Conservation (phyloP, 1,139 yeast species). For the Chernovozyma aurita region DNA sequence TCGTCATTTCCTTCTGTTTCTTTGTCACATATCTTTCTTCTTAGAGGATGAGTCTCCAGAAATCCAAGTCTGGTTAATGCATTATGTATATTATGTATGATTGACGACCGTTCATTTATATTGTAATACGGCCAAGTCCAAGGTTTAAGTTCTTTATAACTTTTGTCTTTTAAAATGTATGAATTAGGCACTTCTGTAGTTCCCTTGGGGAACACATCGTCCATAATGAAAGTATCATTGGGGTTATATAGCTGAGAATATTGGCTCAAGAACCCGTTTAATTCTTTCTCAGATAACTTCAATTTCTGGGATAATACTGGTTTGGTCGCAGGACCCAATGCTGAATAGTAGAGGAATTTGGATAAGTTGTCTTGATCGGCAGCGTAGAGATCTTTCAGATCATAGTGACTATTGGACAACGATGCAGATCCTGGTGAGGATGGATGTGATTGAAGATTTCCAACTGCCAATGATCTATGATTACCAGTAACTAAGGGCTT, state of each 20-base stretch:
- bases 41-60: constrained; percentile 42
- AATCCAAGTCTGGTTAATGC: constrained; percentile 43
- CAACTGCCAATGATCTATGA: too few species aligned
- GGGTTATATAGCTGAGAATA: constrained; percentile 30
- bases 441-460: too few species aligned
- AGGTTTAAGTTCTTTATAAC: constrained; percentile 40
- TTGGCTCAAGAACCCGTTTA: constrained; percentile 10
- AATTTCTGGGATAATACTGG: constrained; percentile 12
- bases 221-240: constrained; percentile 28
- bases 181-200: constrained; percentile 9
- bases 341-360: constrained; percentile 31
- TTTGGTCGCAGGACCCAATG: constrained; percentile 36
- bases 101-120: constrained; percentile 27
- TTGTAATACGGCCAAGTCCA: constrained; percentile 35
- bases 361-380: constrained; percentile 9
- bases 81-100: constrained; percentile 31
- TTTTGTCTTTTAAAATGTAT: constrained; percentile 36
- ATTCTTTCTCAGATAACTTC: constrained; percentile 6
- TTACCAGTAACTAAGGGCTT: too few species aligned
- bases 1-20: not conserved
- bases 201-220: constrained; percentile 28
- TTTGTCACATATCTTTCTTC: constrained; percentile 31
- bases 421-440: too few species aligned
- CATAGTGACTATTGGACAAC: not conserved
- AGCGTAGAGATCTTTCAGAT: not conserved